Evolutionary conservation across 139 green algal genomes (phyloP), one percentile per base, ranked within the genome.

Genomic region (Pseudopediastrum boryanum): DNA sequence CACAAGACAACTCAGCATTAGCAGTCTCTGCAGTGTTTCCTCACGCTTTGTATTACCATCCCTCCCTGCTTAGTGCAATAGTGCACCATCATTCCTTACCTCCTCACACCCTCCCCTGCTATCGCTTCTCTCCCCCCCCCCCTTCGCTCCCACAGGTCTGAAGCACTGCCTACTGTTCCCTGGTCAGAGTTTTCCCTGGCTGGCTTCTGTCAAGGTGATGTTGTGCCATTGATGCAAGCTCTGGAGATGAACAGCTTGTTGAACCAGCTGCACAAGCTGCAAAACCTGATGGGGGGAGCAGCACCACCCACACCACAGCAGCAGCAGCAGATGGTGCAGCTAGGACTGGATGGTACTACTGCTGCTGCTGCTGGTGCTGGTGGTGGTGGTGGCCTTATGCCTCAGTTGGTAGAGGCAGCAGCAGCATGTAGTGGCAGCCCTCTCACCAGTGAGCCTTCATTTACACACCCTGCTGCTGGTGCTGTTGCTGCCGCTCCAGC

Each of bases 181-280:
- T 31, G 41, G 10, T 12, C 8, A 27, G n/a, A 23, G 23, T 25
- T 52, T 33, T 25, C 3, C 4, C 54, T 78, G 39, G 16, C 10
- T 12, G 71, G 71, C 12, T 78, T 69, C 27, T 44, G 29, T 41
- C 10, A 4, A 9, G 25, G n/a, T 16, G 71, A 78, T 25, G 54
- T 78, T 3, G 44, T 41, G 23, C 71, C 71, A 19, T 31, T 78
- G 56, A 39, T 78, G 39, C 35, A 64, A 41, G 39, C 54, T 16
- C 54, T 78, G 31, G 54, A 78, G 71, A 56, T 78, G 54, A 68
- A 35, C 25, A 61, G 39, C 10, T 27, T 78, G n/a, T 27, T 51
- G 2, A 69, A 78, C 54, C 54, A 27, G 9, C 33, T 67, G 48
- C 12, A 36, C 6, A n/a, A 27, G 10, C 50, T 78, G 50, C 70